Conservation (phyloP, 2,329 filamentous ascomycete species). For the Pyricularia sp. region DNA sequence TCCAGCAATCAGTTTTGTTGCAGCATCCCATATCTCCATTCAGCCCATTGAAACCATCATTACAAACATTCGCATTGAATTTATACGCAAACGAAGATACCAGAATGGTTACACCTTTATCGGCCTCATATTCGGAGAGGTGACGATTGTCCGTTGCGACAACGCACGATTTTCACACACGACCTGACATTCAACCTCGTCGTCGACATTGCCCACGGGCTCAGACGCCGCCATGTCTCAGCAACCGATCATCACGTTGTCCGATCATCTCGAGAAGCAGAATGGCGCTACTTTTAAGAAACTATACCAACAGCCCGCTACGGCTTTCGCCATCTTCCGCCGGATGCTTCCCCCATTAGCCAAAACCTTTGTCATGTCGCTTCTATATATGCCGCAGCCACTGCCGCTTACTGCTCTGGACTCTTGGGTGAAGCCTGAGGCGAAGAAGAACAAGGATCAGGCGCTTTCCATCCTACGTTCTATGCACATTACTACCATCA, state of each 20-base stretch:
- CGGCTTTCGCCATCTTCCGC: conserved; percentile 86
- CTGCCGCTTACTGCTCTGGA: conserved; percentile 73
- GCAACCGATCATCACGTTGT: conserved; percentile 35
- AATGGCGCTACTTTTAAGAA: conserved; percentile 80
- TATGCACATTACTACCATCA: conserved; percentile 72
- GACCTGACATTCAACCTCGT: neutral
- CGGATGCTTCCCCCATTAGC: conserved; percentile 93
- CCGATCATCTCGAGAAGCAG: conserved; percentile 88
- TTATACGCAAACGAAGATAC: neutral
- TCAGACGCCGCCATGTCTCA: conserved; percentile 6
- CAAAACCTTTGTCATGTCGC: conserved; percentile 89
- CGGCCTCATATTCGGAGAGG: neutral
- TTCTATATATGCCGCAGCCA: conserved; percentile 79
- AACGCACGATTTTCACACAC: neutral
- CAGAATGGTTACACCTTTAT: neutral
- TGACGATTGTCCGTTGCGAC: neutral
- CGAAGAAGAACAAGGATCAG: conserved; percentile 62
- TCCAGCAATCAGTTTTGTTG: neutral
- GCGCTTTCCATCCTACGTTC: conserved; percentile 68
- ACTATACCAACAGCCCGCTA: conserved; percentile 92
- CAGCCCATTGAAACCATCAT: neutral
- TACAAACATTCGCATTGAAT: neutral
- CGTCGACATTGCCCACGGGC: neutral
- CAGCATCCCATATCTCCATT: neutral
- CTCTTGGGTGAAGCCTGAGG: conserved; percentile 62